Evolutionary conservation across 176 grass and related monocot species (phyloP).

Genomic region (Phoenix dactylifera): DNA sequence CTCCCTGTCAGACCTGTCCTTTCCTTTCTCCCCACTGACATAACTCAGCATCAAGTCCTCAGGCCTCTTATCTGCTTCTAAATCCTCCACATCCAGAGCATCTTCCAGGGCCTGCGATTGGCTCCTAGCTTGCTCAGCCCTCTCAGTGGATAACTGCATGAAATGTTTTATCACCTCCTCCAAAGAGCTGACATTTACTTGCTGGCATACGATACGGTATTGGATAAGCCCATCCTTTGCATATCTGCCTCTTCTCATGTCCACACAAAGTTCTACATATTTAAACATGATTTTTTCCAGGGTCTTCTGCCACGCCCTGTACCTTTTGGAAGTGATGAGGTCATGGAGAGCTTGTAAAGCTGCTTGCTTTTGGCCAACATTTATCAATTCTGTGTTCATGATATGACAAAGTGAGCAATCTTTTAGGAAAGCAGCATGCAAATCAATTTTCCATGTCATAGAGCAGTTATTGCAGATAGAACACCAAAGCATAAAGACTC

Average conservation of each 20-base stretch:
- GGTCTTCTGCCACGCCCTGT: slow-evolving; percentile 88
- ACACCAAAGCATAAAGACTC: background rate
- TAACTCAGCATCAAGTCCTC: slow-evolving; percentile 97
- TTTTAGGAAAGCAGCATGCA: background rate
- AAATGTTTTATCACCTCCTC: slow-evolving; percentile 98
- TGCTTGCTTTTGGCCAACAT: slow-evolving; percentile 99
- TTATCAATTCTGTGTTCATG: slow-evolving; percentile 62
- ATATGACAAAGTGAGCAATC: background rate
- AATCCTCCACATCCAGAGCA: slow-evolving; percentile 92
- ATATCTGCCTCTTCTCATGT: slow-evolving; percentile 84
- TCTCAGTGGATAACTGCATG: slow-evolving; percentile 83
- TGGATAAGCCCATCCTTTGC: slow-evolving; percentile 97
- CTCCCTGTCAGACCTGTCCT: slow-evolving; percentile 87
- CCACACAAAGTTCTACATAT: slow-evolving; percentile 90
- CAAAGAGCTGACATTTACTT: slow-evolving; percentile 87
- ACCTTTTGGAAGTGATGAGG: slow-evolving; percentile 91
- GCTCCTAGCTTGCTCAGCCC: slow-evolving; percentile 64
- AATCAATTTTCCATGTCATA: background rate
- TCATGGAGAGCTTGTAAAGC: slow-evolving; percentile 91
- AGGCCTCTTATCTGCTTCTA: slow-evolving; percentile 88
- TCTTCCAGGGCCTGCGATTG: slow-evolving; percentile 80
- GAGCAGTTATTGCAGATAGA: background rate
- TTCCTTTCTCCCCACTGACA: slow-evolving; percentile 93
- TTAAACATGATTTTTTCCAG: slow-evolving; percentile 98
- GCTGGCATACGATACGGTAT: slow-evolving; percentile 91